Evolutionary conservation across 1,284 basidiomycete species (phyloP).

Genomic region (Heliocybe sulcata): DNA sequence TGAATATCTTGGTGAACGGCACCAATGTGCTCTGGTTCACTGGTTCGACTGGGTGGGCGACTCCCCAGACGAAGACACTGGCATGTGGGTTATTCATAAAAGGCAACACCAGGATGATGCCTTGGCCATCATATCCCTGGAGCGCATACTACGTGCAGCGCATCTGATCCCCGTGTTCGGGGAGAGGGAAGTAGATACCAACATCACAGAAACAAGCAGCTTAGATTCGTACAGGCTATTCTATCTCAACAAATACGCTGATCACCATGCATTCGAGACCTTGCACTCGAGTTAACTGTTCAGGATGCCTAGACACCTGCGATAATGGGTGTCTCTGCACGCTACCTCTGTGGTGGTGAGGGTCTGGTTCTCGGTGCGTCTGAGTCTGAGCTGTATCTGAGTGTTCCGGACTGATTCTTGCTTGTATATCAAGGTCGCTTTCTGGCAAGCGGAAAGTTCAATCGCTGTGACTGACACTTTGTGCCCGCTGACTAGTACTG

Average conservation of each 20-base stretch:
- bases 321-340: no score
- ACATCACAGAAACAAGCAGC: neutral
- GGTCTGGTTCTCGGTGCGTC: no score
- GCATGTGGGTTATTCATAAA: constrained; percentile 14
- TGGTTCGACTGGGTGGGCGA: constrained; percentile 12
- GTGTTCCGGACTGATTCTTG: no score
- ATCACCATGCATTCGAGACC: constrained; percentile 7
- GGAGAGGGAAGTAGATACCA: neutral
- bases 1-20: neutral
- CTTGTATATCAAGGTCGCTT: no score
- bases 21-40: constrained; percentile 9
- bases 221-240: constrained; percentile 4
- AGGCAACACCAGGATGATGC: neutral
- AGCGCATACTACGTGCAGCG: constrained; percentile 5
- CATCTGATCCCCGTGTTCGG: constrained; percentile 10
- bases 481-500: no score
- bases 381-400: no score
- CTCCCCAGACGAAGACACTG: constrained; percentile 8
- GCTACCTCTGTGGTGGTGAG: no score
- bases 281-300: constrained; percentile 3
- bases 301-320: no score
- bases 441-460: no score
- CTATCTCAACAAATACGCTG: constrained; percentile 10
- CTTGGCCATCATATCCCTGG: constrained; percentile 1
- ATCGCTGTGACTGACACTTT: no score